These are phyloP conservation scores for Friedmanniomyces endolithicus DNA, from an alignment of 495 filamentous ascomycete genomes.

Conservation along the genomic window DNA sequence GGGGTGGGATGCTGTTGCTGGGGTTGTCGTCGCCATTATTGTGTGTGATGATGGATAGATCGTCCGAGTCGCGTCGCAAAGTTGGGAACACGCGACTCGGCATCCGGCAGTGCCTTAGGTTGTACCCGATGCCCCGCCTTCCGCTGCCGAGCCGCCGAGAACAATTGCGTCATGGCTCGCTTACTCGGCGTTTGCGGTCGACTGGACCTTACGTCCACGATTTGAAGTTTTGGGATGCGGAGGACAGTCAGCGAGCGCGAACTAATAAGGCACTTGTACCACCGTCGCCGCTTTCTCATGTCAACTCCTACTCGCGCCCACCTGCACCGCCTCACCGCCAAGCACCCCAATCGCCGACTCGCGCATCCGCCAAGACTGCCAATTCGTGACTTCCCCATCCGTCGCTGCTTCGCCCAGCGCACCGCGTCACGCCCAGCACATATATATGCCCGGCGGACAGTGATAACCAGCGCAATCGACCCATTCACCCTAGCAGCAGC, in stretches of 20 bases:
- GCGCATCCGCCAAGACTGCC: not conserved
- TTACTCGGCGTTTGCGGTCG: too few relatives aligned
- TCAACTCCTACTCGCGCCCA: not conserved
- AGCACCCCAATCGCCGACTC: not conserved
- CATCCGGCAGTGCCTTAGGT: too few relatives aligned
- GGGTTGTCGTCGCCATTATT: slow-evolving; percentile 14
- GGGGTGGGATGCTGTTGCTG: not conserved
- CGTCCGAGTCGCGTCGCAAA: not conserved
- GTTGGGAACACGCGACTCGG: not conserved
- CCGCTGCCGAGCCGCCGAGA: too few relatives aligned
- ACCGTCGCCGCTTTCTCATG: not conserved
- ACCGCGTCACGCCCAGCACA: not conserved
- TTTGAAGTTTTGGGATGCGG: too few relatives aligned
- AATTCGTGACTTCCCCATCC: not conserved
- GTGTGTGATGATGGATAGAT: not conserved
- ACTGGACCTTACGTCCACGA: too few relatives aligned
- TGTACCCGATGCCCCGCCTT: too few relatives aligned
- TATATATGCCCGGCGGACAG: not conserved
- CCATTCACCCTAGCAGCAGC: slow-evolving; percentile 3
- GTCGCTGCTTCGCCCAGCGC: not conserved
- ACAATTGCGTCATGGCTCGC: not conserved
- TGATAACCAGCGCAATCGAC: slow-evolving; percentile 12
- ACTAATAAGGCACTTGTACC: too few relatives aligned
- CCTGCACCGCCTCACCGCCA: not conserved
- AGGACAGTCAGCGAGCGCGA: too few relatives aligned